Evolutionary conservation across 805 yeast species (phyloP), one percentile per base, ranked within the genome.

Genomic region (Ogataea pignaliae): DNA sequence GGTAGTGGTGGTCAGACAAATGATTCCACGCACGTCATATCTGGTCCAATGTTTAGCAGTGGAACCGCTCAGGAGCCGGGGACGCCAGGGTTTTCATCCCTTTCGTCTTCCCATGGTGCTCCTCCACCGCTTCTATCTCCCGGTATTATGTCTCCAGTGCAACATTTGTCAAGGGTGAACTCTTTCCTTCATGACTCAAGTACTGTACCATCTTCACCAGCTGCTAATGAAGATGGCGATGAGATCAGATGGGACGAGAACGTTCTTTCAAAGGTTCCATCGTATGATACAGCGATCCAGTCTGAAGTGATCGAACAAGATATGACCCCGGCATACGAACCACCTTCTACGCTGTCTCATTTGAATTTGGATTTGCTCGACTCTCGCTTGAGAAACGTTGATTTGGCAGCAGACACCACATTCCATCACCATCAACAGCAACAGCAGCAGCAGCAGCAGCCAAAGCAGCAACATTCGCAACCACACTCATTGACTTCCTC

Each of bases 211-310:
- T 18, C 17, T 29, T 17, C 34, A n/a, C 6, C 21, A 13, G 32
- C 33, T 3, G 35, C 39, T 4, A 44, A 66, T 29, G 29, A 36
- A 9, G 48, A 46, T 3, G 47, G 37, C 10, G 44, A 45, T 6
- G 42, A 40, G 10, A 6, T 29, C 5, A 36, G 13, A 12, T 55
- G 58, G 58, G 55, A 51, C 36, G 54, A 50, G 10, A 41, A 45
- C 2, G 41, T 45, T 12, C 42, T 57, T 50, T 80, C 85, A 16
- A 69, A 79, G 39, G 96, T 91, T 7, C 98, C 98, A 0, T 81
- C 96, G 0, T 91, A 91, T 63, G 75, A 74, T 8, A 82, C 85
- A 29, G 97, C 98, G 0, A 64, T 89, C 61, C 77, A 76, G 54
- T 63, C 77, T 2, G 81, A 73, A 37, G 54, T 51, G 7, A 67